Base-by-base conservation (phyloP, 257 asterid species). In the Solanum ossicruentum region DNA sequence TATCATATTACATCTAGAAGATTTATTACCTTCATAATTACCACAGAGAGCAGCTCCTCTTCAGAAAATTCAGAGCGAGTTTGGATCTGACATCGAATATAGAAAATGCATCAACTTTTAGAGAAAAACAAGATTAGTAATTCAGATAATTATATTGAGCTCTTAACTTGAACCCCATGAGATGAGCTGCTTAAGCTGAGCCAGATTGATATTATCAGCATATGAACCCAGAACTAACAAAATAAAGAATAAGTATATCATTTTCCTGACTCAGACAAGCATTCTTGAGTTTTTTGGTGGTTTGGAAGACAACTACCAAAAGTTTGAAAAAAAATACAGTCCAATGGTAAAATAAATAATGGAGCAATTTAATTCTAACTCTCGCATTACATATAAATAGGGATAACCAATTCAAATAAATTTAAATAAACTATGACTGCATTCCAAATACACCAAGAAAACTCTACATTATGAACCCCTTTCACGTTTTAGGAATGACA, bases 1-100 rank as follows among this genome's bases (percentile, higher is more conserved):
- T 81, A 85, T 58, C 66, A 55, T 67, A 85, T 39, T 65, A 26
- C 47, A 82, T 67, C 58, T 54, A 58, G 69, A 84, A 57, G 86
- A 20, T 32, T 54, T 32, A 91, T 80, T 86, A 96, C 98, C 99
- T 95, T 95, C 98, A 96, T 90, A 84, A 93, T 88, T 85, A 96
- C 97, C 80, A 93, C 95, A 10, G 98, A 95, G n/a, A 96, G 99
- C 86, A 93, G 90, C 85, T 95, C 98, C 77, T 95, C 98, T 91
- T 95, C 99, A 36, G 97, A 93, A 89, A 96, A 96, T 88, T 96
- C 98, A 7, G 99, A 96, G 55, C 90, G 93, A 84, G 93, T 93
- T 90, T 94, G 98, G 84, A 96, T 88, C 98, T 93, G 90, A 84
- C 88, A 83, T 41, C 49, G 11, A 83, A 58, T 85, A 23, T 18